Evolutionary conservation across 805 yeast species (phyloP), one percentile per base, ranked within the genome.

Genomic region (Komagataella populi): DNA sequence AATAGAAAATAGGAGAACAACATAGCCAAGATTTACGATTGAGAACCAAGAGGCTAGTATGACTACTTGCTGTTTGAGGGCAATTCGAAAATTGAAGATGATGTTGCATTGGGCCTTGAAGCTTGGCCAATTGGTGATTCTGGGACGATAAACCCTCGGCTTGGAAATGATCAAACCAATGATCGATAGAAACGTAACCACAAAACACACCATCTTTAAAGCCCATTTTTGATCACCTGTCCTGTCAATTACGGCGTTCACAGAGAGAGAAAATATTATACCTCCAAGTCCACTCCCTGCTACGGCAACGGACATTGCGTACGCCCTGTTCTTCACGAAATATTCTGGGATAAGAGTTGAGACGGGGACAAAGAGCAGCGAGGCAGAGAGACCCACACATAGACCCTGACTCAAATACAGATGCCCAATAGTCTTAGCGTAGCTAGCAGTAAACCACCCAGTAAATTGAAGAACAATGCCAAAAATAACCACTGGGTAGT

Each of bases 381-480:
- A 70, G 50, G 75, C 74, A 2, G 81, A 74, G 3, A 72, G 43
- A 1, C 83, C 84, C 43, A 74, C 69, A 43, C 78, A 52, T 2
- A 74, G 53, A 4, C 83, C 83, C 57, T 78, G 82, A 0, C 81
- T 74, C 23, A 73, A 57, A 59, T 72, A 76, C 14, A 80, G 55
- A 50, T 76, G 77, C 71, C 77, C 73, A 8, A 72, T 61, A n/a
- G 73, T 66, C 1, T 65, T 71, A 2, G 80, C 69, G 56, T 70
- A 78, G 3, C 80, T 73, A 3, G 83, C 81, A 49, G 77, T 63
- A 36, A 79, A 63, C 54, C 70, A 76, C 0, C 78, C 81, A 1
- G 66, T 64, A 3, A 73, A 61, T 58, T 76, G 81, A 4, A 75
- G 46, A 8, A 62, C 61, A 45, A 67, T 61, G 1, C 81, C 81